Base-by-base conservation (phyloP, 805 yeast genomes). In the Brettanomyces bruxellensis region DNA sequence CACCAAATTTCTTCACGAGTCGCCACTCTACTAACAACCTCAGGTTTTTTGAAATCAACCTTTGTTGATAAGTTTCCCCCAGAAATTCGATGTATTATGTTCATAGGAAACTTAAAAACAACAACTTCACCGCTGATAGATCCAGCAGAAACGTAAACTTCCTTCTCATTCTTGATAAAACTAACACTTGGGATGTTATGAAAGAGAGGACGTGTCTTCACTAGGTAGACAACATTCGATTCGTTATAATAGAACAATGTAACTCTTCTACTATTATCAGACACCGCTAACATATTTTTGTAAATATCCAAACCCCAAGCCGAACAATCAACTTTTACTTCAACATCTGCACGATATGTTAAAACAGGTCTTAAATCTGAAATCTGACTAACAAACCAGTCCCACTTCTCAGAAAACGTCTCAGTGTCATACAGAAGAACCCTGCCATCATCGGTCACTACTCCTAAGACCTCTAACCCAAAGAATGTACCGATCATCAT, bases 241-340 rank as follows among this genome's bases (percentile, higher is more conserved):
- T 43, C 52, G 25, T 50, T 57, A 46, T 65, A 63, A 43, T 66
- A 64, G 45, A 75, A 67, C 5, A 76, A 48, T 0, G 73, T 65
- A 2, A 79, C 61, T 5, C 61, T 57, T 45, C 70, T 76, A 4
- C 77, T 67, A 53, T 82, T 82, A 50, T 79, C 85, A 0, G 84
- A 73, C 0, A 72, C 69, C 0, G 66, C 75, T 12, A 81, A 49
- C 38, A 75, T 59, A 66, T 40, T 50, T 3, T 52, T 55, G n/a
- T 60, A 51, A 36, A 73, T 60, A 54, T 79, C 85, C 18, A 78
- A 53, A 0, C 86, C 86, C 89, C 89, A 83, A 2, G 73, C 77
- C 1, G 84, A 77, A 1, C 73, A 61, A 5, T 63, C 63, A 41
- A 73, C 52, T 32, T 60, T 63, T 3, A 73, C 46, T 58, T 61